Conservation (phyloP, 495 filamentous ascomycete species). For the Penicillium robsamsonii region DNA sequence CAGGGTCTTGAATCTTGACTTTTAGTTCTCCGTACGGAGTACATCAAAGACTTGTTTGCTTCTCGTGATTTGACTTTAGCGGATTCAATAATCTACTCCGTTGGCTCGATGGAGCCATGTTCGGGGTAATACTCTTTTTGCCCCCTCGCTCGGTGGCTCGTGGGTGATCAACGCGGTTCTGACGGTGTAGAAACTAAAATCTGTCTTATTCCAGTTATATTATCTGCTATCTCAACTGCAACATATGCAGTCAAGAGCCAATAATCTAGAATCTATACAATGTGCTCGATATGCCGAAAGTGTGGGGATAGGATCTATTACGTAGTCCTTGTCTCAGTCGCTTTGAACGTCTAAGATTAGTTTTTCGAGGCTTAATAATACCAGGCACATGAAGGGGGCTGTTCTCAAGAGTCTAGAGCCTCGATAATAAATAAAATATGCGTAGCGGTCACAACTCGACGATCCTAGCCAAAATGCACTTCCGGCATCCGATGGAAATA, state of each 20-base stretch:
- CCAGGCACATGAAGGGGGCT: not conserved
- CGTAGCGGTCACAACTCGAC: not conserved
- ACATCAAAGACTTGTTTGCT: slow-evolving; percentile 1
- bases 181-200: not conserved
- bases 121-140: slow-evolving; percentile 1
- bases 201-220: not conserved
- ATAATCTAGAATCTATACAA: not conserved
- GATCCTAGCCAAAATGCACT: not conserved
- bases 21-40: not conserved
- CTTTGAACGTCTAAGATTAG: not conserved
- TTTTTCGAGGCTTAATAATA: not conserved
- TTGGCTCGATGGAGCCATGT: not conserved
- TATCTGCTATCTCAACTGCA: not conserved
- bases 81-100: not conserved
- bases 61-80: not conserved
- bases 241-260: not conserved
- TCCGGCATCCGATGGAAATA: slow-evolving; percentile 1
- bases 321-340: slow-evolving; percentile 6
- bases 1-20: slow-evolving; percentile 3
- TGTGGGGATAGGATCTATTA: not conserved
- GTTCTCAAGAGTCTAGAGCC: not conserved
- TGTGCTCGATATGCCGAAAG: not conserved
- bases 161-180: not conserved
- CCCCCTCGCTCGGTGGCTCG: slow-evolving; percentile 3
- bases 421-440: not conserved